Evolutionary conservation across 257 asterid species (phyloP).

Genomic region (Gentiana dahurica): DNA sequence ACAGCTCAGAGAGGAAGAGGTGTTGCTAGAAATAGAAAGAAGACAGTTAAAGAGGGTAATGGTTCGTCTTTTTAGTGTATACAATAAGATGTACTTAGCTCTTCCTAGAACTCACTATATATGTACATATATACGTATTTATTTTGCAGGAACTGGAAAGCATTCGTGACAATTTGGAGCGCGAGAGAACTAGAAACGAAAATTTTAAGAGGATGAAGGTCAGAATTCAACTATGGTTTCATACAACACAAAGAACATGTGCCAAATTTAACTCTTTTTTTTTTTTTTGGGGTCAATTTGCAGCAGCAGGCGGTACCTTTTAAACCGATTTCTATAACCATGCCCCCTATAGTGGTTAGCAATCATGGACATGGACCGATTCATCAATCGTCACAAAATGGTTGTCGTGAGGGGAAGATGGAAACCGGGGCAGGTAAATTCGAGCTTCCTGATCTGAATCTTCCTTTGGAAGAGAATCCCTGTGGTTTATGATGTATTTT

Average conservation of each 20-base stretch:
- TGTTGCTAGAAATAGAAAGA: slow-evolving; percentile 43
- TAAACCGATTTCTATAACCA: slow-evolving; percentile 1
- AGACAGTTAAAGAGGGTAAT: slow-evolving; percentile 57
- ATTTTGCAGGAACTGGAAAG: slow-evolving; percentile 43
- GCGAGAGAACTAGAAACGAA: slow-evolving; percentile 32
- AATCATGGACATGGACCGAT: neutral
- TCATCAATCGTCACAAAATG: neutral
- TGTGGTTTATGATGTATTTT: slow-evolving; percentile 8
- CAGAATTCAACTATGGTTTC: neutral
- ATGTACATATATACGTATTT: neutral
- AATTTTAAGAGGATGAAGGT: slow-evolving; percentile 69
- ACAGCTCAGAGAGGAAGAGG: slow-evolving; percentile 56
- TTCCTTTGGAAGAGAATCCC: slow-evolving; percentile 23
- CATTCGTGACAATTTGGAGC: slow-evolving; percentile 35
- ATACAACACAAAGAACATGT: no score
- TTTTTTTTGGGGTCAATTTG: neutral
- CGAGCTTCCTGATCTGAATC: slow-evolving; percentile 37
- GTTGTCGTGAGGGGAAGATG: neutral
- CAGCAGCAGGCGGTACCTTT: neutral
- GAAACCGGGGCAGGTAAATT: slow-evolving; percentile 7
- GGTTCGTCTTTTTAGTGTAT: neutral
- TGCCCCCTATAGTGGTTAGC: slow-evolving; percentile 3
- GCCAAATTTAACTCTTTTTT: no score
- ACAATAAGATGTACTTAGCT: neutral
- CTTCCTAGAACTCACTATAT: neutral